Evolutionary conservation across 306 rosid genomes (phyloP).

Genomic region (Erythrophleum fordii): DNA sequence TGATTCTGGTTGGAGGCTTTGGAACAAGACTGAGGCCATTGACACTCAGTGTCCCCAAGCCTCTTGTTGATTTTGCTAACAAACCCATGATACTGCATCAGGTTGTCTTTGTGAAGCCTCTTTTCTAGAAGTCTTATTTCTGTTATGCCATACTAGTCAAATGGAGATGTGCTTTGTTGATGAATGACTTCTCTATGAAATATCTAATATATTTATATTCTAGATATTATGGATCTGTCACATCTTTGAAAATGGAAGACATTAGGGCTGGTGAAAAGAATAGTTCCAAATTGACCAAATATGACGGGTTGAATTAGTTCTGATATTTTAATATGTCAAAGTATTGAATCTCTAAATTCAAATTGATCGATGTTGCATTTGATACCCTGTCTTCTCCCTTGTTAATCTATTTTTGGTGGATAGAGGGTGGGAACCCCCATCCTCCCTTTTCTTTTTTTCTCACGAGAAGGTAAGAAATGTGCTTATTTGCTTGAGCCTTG

Average conservation of each 20-base stretch:
- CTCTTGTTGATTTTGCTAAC: slow-evolving; percentile 99
- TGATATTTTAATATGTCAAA: slow-evolving; percentile 26
- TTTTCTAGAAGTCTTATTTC: neutral
- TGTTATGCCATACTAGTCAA: slow-evolving; percentile 2
- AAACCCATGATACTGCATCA: slow-evolving; percentile 99
- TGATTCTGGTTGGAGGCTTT: slow-evolving; percentile 97
- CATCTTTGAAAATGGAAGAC: neutral
- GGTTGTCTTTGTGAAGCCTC: slow-evolving; percentile 55
- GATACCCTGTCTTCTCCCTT: neutral
- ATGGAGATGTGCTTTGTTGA: slow-evolving; percentile 14
- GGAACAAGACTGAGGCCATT: slow-evolving; percentile 99
- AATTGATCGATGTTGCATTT: slow-evolving; percentile 19
- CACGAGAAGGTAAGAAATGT: neutral
- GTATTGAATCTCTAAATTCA: slow-evolving; percentile 9
- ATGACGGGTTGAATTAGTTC: neutral
- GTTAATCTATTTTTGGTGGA: slow-evolving; percentile 27
- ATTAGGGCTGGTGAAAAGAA: slow-evolving; percentile 11
- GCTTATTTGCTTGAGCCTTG: slow-evolving; percentile 25
- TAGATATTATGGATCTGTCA: neutral
- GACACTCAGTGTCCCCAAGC: slow-evolving; percentile 98
- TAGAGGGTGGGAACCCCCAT: slow-evolving; percentile 1
- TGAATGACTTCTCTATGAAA: slow-evolving; percentile 25
- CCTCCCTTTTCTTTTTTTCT: neutral
- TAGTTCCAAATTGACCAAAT: slow-evolving; percentile 27
- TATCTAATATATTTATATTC: slow-evolving; percentile 10